Percentiles rank a stretch among this genome's conserved stretches.
Evolutionary conservation across 176 grass and related monocot species (phyloP).

Genomic region (Phyllostachys edulis): DNA sequence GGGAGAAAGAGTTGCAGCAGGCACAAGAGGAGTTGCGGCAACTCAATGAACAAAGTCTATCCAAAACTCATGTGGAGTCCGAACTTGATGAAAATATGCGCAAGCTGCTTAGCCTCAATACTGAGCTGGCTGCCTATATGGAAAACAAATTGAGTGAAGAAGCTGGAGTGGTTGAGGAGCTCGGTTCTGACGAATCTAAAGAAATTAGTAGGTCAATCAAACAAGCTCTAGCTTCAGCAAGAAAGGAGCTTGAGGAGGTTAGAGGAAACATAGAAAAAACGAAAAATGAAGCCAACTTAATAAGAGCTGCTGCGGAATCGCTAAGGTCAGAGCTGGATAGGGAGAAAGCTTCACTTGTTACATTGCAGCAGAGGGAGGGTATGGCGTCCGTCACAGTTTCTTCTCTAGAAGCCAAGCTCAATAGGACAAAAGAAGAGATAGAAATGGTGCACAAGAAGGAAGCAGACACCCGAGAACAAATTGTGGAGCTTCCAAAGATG

Average conservation of each 20-base stretch:
- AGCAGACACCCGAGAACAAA: slow-evolving; percentile 62
- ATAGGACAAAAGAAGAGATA: slow-evolving; percentile 63
- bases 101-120: slow-evolving; percentile 51
- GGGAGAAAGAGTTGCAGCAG: slow-evolving; percentile 82
- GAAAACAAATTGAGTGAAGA: slow-evolving; percentile 60
- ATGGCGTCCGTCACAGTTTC: slow-evolving; percentile 86
- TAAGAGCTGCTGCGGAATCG: slow-evolving; percentile 47
- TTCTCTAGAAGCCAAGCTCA: slow-evolving; percentile 83
- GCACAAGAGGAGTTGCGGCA: slow-evolving; percentile 58
- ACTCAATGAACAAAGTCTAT: slow-evolving; percentile 57
- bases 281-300: slow-evolving; percentile 56
- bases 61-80: slow-evolving; percentile 47
- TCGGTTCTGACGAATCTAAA: slow-evolving; percentile 50
- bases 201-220: slow-evolving; percentile 59
- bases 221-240: slow-evolving; percentile 55
- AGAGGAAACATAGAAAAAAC: slow-evolving; percentile 56
- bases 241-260: slow-evolving; percentile 67
- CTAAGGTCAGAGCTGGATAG: slow-evolving; percentile 65
- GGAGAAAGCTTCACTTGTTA: slow-evolving; percentile 61
- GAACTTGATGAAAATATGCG: slow-evolving; percentile 48
- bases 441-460: slow-evolving; percentile 68
- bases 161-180: slow-evolving; percentile 36
- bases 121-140: slow-evolving; percentile 62
- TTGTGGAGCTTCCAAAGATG: slow-evolving; percentile 74
- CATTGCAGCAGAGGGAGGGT: slow-evolving; percentile 77